Evolutionary conservation across 164 flowering plant genomes (phyloP).

Genomic region (Magnolia kwangsiensis): DNA sequence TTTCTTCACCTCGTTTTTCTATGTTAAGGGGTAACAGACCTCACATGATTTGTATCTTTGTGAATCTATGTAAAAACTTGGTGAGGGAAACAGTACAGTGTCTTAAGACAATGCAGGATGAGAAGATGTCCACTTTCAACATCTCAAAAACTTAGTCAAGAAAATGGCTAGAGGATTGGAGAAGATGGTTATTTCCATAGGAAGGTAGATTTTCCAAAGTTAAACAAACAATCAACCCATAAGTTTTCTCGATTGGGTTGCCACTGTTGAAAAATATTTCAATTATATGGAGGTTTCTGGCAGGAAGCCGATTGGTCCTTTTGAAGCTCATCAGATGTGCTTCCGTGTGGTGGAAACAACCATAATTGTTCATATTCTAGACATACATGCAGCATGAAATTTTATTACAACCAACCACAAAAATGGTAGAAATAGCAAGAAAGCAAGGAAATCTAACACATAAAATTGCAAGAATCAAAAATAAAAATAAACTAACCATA

Average conservation of each 20-base stretch:
- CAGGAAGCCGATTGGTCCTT: background rate
- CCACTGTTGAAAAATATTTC: background rate
- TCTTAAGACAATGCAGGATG: no score
- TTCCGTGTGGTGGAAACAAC: background rate
- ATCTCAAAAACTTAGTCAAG: background rate
- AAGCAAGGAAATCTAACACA: background rate
- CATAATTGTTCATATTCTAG: background rate
- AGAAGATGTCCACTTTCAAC: background rate
- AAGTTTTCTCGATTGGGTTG: background rate
- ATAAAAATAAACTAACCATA: slow-evolving; percentile 54
- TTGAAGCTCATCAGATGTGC: background rate
- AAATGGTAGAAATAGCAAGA: background rate
- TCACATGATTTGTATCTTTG: no score
- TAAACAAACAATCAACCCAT: no score
- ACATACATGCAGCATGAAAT: background rate
- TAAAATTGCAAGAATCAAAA: background rate
- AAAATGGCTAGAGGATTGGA: background rate
- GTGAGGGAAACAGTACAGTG: no score
- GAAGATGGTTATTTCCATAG: background rate
- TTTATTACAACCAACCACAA: background rate
- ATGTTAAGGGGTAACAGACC: no score
- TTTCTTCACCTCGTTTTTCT: no score
- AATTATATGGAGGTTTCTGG: background rate
- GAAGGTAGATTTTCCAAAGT: background rate
- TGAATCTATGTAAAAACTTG: no score